Base-by-base conservation (phyloP, 768 basidiomycete genomes). In the Hygrophoropsis aurantiaca region DNA sequence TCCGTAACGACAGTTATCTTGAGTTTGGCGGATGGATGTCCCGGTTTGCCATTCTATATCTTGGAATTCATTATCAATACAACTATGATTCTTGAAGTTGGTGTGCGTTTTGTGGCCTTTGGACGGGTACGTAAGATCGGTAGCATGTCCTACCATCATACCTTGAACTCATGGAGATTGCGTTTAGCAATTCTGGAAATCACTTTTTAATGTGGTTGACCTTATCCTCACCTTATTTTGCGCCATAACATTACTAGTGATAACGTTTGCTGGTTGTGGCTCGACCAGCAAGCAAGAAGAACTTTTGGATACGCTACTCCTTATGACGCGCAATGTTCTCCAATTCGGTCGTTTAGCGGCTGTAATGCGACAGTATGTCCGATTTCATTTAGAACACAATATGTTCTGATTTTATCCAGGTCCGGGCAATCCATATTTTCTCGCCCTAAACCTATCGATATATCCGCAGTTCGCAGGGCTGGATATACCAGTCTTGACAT, bases 131-230 rank as follows among this genome's bases (percentile, higher is more conserved):
- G 90, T 74, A 24, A 21, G 19, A 18, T 23, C 34, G 24, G 42
- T 10, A 15, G 16, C 24, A 16, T 34, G n/a, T 21, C 8, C n/a
- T 50, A 23, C 21, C 18, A 11, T 19, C n/a, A n/a, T 11, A 10
- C 10, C 18, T 46, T 38, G 5, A 13, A 46, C 36, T 16, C 16
- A 42, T 19, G 19, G 6, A 42, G 43, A 39, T 10, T 24, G 33
- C 62, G n/a, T n/a, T n/a, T n/a, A 94, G 93, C 89, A 93, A 91
- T 97, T 97, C 74, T 94, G 91, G 91, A 88, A 81, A 64, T 90
- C 90, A n/a, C 84, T 85, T 10, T 93, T 91, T 71, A 97, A 97
- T 62, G 72, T 90, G 25, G 75, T 94, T 58, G 94, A 97, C 63
- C 77, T 97, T 13, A 79, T 89, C 41, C 76, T 99, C 36, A 98